Evolutionary conservation across 2,329 filamentous ascomycete species (phyloP), one percentile per base, ranked within the genome.

Genomic region (Colletotrichum graminicola): DNA sequence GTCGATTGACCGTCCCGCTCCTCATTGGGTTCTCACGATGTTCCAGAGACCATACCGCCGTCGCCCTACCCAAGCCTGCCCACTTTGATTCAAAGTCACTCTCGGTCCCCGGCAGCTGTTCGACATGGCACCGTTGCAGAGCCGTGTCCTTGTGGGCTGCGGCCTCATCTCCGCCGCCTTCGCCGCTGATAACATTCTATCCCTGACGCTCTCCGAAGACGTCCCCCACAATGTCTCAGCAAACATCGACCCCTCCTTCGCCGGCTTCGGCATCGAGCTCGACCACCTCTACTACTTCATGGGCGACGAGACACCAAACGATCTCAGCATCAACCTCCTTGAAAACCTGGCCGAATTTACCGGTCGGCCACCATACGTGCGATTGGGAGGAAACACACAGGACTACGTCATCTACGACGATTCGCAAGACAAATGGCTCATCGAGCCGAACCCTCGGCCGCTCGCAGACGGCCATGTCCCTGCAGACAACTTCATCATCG

Each of bases 281-380:
- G 68, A 71, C 54, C 68, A 71, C 47, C 65, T 71, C 52, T 71
- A 60, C 52, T 68, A 71, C 54, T 71, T 71, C 47, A 71, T 71
- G 68, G 68, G 68, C 43, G 65, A 71, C 21, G 65, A 68, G 29
- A 71, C 68, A 21, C 68, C 68, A 18, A 71, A 71, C 32, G 68
- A 71, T 4, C 45, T 71, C 6, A 54, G 65, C 18, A 34, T 71
- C 7, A 71, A 71, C 14, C 68, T 71, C 23, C 43, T 71, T 14
- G 32, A 49, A 8, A 68, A 71, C 29, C 65, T 71, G 16, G 65
- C 68, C 43, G 60, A 68, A 36, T 71, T 71, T 39, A 71, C 68
- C 29, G 68, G 68, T 29, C 65, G 68, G 29, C 68, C 68, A 16
- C 41, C 68, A 23, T 32, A 71, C 7, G 32, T 71, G 65, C 51